Evolutionary conservation across 345 rosid species (phyloP), one percentile per base, ranked within the genome.

Genomic region (Euclidium syriacum): DNA sequence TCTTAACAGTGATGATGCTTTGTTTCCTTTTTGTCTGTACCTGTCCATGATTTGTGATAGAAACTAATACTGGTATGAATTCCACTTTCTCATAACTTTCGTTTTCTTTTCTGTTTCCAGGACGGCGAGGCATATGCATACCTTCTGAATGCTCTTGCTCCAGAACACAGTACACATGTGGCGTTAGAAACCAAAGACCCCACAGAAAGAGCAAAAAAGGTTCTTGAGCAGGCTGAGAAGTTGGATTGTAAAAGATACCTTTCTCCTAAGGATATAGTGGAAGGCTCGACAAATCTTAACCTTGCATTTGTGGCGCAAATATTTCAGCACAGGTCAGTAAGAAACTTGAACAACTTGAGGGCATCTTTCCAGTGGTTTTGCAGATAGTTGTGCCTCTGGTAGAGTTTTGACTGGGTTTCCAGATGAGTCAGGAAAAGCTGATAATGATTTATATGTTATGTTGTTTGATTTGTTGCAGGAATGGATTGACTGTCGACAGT

Each of bases 41-140:
- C 0, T 43, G 27, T 29, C 19, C 29, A 26, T 42, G 39, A 19
- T 9, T 48, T 62, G 14, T 63, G 50, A n/a, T 3, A 51, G 32
- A 19, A 27, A 18, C 40, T 39, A 50, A 35, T 10, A 44, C 42
- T 35, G 30, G 7, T 63, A 19, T 38, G 58, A 49, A 50, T 19
- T 44, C 5, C n/a, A 46, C 9, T 48, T 34, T 58, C 25, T 58
- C 30, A 57, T 71, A 34, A 64, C 58, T n/a, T 58, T 30, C 64
- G 34, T 50, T 41, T 50, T 15, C 2, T 53, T 40, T 40, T 58
- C 23, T 71, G 52, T 33, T 54, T 58, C 75, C 77, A 94, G 99
- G 97, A 90, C 26, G 99, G 97, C 23, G 96, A 87, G 80, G 97
- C 99, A 30, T 94, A 94, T 81, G 86, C 95, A 40, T 81, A 90